A percentile compares a stretch with the other conserved stretches of the same genome.
These are phyloP conservation scores for Scedosporium boydii DNA, from an alignment of 2,329 filamentous ascomycete genomes.

Conservation along the genomic window DNA sequence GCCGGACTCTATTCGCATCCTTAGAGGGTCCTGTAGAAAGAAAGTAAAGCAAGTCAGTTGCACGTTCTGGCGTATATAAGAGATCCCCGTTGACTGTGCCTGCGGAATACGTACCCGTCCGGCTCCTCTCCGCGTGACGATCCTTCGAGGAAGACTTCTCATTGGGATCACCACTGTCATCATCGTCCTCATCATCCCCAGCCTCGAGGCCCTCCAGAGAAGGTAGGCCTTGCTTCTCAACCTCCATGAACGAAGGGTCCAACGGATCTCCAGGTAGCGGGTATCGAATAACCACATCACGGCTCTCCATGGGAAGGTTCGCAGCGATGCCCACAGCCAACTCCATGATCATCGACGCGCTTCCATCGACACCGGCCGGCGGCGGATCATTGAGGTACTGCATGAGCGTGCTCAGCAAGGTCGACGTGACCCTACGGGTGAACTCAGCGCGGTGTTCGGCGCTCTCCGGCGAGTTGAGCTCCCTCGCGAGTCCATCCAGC, in stretches of 20 bases:
- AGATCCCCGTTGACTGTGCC: not conserved
- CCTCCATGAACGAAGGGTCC: slow-evolving; percentile 69
- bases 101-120: not conserved
- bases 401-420: slow-evolving; percentile 59
- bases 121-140: not conserved
- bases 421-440: slow-evolving; percentile 58
- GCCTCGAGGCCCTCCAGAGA: slow-evolving; percentile 40
- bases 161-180: slow-evolving; percentile 33
- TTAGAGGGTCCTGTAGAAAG: slow-evolving; percentile 16
- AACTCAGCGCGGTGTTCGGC: slow-evolving; percentile 58
- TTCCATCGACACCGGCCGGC: slow-evolving; percentile 74
- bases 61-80: not conserved
- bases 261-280: slow-evolving; percentile 68
- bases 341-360: slow-evolving; percentile 86
- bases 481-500: slow-evolving; percentile 73
- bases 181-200: slow-evolving; percentile 32
- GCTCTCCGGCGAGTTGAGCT: slow-evolving; percentile 56
- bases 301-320: slow-evolving; percentile 81
- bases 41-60: not conserved
- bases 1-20: slow-evolving; percentile 52
- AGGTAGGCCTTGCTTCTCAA: slow-evolving; percentile 64
- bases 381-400: slow-evolving; percentile 68
- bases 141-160: slow-evolving; percentile 27
- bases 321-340: slow-evolving; percentile 76
- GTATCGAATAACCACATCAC: slow-evolving; percentile 82